A percentile compares a stretch with the other conserved stretches of the same genome.
Evolutionary conservation across 2,329 filamentous ascomycete genomes (phyloP).

Genomic region (Nemania bipapillata): DNA sequence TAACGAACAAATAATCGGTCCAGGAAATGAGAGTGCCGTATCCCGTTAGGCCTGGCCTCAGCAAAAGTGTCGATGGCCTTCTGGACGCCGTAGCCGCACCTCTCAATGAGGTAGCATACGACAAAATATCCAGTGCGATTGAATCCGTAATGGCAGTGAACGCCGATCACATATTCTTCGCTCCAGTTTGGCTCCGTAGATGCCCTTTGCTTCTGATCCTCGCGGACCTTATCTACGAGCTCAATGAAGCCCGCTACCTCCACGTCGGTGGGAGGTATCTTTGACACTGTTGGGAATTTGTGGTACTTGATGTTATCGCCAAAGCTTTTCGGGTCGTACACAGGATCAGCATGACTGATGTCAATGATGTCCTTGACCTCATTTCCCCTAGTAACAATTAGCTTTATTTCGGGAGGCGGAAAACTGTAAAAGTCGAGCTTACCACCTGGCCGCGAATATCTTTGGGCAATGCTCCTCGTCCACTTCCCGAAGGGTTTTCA

Average conservation of each 20-base stretch:
- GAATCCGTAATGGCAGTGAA: constrained; percentile 96
- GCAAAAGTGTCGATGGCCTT: constrained; percentile 84
- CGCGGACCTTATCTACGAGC: constrained; percentile 69
- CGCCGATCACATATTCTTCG: constrained; percentile 71
- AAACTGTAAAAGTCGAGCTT: constrained; percentile 4
- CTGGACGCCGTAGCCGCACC: constrained; percentile 75
- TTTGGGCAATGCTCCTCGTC: constrained; percentile 83
- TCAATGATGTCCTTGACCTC: constrained; percentile 83
- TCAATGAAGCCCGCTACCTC: constrained; percentile 66
- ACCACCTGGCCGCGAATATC: constrained; percentile 65
- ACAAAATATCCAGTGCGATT: constrained; percentile 94
- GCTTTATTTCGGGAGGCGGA: neutral
- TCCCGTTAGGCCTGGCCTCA: constrained; percentile 77
- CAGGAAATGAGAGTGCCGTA: constrained; percentile 88
- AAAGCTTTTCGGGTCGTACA: constrained; percentile 81
- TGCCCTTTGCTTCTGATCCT: constrained; percentile 61
- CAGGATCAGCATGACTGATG: constrained; percentile 88
- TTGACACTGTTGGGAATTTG: constrained; percentile 92
- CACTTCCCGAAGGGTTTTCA: constrained; percentile 92
- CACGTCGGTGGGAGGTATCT: constrained; percentile 76
- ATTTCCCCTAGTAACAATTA: constrained; percentile 68
- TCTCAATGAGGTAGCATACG: constrained; percentile 88
- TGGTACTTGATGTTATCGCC: constrained; percentile 77
- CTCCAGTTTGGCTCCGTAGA: constrained; percentile 56
- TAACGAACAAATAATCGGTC: constrained; percentile 86